Conservation (phyloP, 192 early-diverging fungal species). For the Diversispora epigaea region DNA sequence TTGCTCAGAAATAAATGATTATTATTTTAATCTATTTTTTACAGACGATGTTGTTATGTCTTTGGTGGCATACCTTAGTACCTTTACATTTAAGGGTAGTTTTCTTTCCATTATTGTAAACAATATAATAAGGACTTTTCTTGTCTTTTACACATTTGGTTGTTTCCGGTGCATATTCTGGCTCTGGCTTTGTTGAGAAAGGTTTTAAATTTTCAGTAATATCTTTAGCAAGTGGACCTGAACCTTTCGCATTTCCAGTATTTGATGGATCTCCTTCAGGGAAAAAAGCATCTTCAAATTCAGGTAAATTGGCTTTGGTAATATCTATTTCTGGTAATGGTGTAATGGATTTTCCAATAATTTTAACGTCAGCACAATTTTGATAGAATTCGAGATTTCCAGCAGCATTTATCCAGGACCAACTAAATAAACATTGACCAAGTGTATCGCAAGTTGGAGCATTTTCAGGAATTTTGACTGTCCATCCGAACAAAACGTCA, state of each 20-base stretch:
- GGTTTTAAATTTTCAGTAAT: conserved; percentile 22
- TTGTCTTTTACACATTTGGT: no score
- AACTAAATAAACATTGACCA: conserved; percentile 46
- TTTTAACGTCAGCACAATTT: conserved; percentile 72
- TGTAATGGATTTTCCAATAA: conserved; percentile 41
- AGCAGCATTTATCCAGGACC: conserved; percentile 72
- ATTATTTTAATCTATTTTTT: no score
- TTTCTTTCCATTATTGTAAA: no score
- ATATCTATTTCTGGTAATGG: conserved; percentile 25
- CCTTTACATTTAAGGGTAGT: no score
- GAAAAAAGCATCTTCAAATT: neutral
- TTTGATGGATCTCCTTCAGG: conserved; percentile 12
- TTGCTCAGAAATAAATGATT: no score
- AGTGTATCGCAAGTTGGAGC: conserved; percentile 37
- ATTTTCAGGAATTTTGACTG: conserved; percentile 43
- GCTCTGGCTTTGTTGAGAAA: no score
- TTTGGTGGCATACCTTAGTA: no score
- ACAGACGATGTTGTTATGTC: no score
- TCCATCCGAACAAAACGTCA: conserved; percentile 46
- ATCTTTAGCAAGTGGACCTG: conserved; percentile 8
- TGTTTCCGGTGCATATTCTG: no score
- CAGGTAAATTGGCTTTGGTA: conserved; percentile 24
- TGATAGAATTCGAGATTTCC: conserved; percentile 75
- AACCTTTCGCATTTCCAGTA: conserved; percentile 22
- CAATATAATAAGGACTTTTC: no score